Conservation (phyloP, 176 grass and related monocot species). For the Cenchrus purpureus region DNA sequence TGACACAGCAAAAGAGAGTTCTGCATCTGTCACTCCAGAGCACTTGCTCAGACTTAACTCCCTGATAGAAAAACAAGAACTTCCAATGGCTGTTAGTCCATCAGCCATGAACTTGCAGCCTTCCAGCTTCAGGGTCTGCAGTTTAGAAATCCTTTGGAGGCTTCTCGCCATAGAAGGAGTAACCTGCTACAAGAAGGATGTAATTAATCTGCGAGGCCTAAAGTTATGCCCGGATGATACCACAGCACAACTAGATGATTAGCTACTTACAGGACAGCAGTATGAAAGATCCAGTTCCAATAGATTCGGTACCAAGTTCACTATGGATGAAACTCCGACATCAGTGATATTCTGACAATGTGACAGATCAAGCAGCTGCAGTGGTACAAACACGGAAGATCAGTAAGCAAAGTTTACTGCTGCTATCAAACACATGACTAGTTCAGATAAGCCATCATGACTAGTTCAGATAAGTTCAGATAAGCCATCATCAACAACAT, state of each 20-base stretch:
- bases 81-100: conserved; percentile 66
- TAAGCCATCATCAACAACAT: no score
- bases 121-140: conserved; percentile 73
- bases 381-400: conserved; percentile 15
- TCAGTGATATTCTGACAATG: conserved; percentile 65
- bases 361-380: conserved; percentile 83
- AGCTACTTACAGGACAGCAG: conserved; percentile 65
- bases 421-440: not conserved
- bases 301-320: conserved; percentile 52
- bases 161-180: conserved; percentile 47
- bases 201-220: conserved; percentile 4
- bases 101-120: conserved; percentile 63
- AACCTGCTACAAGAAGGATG: conserved; percentile 53
- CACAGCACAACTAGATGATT: conserved; percentile 10
- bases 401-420: not conserved
- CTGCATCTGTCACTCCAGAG: conserved; percentile 71
- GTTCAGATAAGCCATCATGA: not conserved
- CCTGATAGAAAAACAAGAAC: conserved; percentile 59
- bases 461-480: not conserved
- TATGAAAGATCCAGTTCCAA: conserved; percentile 68
- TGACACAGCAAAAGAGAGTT: conserved; percentile 59
- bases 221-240: conserved; percentile 4
- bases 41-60: conserved; percentile 88
- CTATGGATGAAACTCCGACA: conserved; percentile 55
- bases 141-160: conserved; percentile 51